These are phyloP conservation scores for Tripterygium wilfordii DNA, from an alignment of 177 flowering plant species.

Conservation along the genomic window DNA sequence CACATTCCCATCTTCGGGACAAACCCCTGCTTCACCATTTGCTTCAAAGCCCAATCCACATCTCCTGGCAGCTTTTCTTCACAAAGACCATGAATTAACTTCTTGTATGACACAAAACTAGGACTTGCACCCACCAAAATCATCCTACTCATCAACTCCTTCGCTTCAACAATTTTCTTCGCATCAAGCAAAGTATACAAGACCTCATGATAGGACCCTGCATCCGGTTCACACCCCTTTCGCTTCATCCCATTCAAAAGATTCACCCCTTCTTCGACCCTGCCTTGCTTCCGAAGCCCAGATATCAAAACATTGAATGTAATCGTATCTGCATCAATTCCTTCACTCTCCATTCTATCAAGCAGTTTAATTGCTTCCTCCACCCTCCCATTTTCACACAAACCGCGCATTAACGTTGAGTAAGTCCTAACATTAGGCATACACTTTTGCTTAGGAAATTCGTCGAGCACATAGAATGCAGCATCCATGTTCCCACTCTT, in stretches of 20 bases:
- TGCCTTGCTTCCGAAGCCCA: conserved; percentile 65
- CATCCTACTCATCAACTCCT: conserved; percentile 47
- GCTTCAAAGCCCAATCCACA: conserved; percentile 51
- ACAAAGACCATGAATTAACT: conserved; percentile 57
- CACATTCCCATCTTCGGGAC: conserved; percentile 76
- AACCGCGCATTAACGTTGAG: conserved; percentile 65
- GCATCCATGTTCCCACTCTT: conserved; percentile 51
- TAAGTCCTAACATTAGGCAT: conserved; percentile 61
- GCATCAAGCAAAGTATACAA: conserved; percentile 62
- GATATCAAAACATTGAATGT: conserved; percentile 64
- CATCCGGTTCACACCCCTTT: conserved; percentile 73
- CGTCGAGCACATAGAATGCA: conserved; percentile 67
- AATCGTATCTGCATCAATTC: conserved; percentile 54
- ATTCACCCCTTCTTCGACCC: conserved; percentile 38
- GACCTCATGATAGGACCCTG: conserved; percentile 68
- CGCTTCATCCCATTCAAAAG: conserved; percentile 31
- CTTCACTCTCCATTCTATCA: conserved; percentile 66
- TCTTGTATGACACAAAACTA: conserved; percentile 64
- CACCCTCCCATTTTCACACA: conserved; percentile 50
- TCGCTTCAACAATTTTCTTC: conserved; percentile 51
- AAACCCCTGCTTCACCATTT: conserved; percentile 69
- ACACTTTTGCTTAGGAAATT: conserved; percentile 64
- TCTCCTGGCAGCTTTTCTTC: conserved; percentile 35
- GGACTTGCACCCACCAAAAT: conserved; percentile 37
- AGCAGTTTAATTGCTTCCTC: conserved; percentile 63